Evolutionary conservation across 208 protist genomes (phyloP).

Genomic region (Wallacemonas rigidus): DNA sequence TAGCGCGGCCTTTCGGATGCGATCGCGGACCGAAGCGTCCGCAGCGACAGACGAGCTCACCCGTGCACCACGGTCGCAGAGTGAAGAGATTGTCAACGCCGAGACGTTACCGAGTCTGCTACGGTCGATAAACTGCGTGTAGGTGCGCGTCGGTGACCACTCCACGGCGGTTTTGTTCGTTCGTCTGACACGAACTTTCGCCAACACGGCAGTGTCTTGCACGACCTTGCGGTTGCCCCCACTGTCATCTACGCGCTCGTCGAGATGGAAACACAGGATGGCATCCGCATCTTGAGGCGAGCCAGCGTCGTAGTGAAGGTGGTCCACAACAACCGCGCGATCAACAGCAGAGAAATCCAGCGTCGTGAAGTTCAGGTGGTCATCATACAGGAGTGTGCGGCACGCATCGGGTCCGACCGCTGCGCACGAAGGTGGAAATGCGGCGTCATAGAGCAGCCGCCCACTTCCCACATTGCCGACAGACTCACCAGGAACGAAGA

Average conservation of each 20-base stretch:
- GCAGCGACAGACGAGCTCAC: background rate
- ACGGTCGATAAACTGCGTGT: background rate
- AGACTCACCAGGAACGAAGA: conserved; percentile 41
- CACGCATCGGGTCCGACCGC: conserved; percentile 17
- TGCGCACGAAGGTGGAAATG: background rate
- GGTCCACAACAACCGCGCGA: conserved; percentile 39
- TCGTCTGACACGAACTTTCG: background rate
- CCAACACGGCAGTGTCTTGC: background rate
- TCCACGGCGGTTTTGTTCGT: background rate
- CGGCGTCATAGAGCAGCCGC: conserved; percentile 34
- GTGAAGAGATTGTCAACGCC: conserved; percentile 2
- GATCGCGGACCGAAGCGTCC: background rate
- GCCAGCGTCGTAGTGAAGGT: conserved; percentile 20
- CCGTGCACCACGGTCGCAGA: background rate
- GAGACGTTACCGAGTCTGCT: background rate
- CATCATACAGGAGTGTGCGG: conserved; percentile 26
- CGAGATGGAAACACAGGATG: conserved; percentile 40
- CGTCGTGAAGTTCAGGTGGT: conserved; percentile 43
- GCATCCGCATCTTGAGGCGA: background rate
- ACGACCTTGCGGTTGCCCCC: background rate
- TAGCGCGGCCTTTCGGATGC: background rate
- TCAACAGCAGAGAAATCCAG: conserved; percentile 31
- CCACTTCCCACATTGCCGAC: conserved; percentile 31
- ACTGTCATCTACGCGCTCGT: conserved; percentile 22
- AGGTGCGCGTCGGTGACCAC: background rate